Base-by-base conservation (phyloP, 2,329 filamentous ascomycete species). In the Fusarium equiseti region DNA sequence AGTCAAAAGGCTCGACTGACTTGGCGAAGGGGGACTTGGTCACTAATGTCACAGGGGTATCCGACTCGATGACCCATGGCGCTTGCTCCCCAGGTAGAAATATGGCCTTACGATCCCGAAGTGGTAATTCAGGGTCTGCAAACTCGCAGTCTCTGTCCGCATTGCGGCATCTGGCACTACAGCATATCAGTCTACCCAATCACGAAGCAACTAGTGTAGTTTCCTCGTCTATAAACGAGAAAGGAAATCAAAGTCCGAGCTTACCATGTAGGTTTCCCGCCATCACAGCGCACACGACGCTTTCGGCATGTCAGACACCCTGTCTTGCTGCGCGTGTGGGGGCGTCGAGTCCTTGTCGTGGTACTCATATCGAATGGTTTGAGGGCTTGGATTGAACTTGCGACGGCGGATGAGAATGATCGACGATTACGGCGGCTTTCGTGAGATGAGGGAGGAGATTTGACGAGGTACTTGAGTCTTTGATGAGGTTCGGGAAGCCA, bases 261-360 rank as follows among this genome's bases (percentile, higher is more conserved):
- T 55, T 38, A 74, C 73, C 73, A 75, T n/a, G 16, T 55, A 29
- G 72, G 72, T 6, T 58, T 56, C 18, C 38, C 56, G 5, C 68
- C 72, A 22, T 74, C 72, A 16, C 72, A 74, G 7, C 72, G 72
- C 9, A 75, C 62, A 24, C 71, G 72, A 8, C 72, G 72, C 13
- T 65, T 70, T 24, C 73, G 68, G 35, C 72, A 74, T 0, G 70
- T 72, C 51, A 72, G 48, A 53, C 72, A 74, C 27, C 72, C 72
- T 6, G 48, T 58, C 32, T 61, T 65, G 32, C 72, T 74, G 24
- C 72, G 68, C 8, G 68, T 74, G 49, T 75, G 72, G 44, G 63
- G 63, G 42, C 63, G 71, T 1, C 72, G 72, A 8, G 60, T 52
- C 51, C 69, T 66, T 43, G 49, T 52, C 18, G 16, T 8, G 13